Evolutionary conservation across 108 stramenopile species (phyloP).

Genomic region (Skeletonema marinoi): DNA sequence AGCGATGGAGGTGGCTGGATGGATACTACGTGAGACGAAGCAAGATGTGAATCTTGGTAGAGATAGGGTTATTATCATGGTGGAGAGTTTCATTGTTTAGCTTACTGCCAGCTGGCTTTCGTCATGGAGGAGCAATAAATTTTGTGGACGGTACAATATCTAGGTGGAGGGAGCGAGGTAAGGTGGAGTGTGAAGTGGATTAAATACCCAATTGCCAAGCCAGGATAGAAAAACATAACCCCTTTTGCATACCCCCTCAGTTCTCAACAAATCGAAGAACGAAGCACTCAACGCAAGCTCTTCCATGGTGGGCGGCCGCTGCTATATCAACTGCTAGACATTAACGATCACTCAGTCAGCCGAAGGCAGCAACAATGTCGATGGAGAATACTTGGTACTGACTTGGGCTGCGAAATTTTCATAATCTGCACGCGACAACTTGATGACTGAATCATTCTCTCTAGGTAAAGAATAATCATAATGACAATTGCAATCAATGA

Average conservation of each 20-base stretch:
- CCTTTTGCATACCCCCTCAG: no score
- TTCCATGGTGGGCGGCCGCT: no score
- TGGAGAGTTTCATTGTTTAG: not conserved
- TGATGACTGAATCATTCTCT: not conserved
- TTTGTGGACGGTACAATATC: not conserved
- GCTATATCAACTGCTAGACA: not conserved
- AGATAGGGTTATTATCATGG: constrained; percentile 1
- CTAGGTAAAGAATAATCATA: not conserved
- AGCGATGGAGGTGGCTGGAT: not conserved
- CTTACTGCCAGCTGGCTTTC: not conserved
- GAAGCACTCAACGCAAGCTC: not conserved
- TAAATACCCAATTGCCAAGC: no score
- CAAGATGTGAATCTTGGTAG: constrained; percentile 1
- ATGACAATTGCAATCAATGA: not conserved
- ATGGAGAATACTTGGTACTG: not conserved
- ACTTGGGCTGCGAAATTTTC: not conserved
- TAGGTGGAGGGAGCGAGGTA: not conserved
- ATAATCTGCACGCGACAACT: not conserved
- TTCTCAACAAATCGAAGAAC: not conserved
- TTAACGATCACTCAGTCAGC: not conserved
- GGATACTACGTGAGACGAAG: constrained; percentile 1
- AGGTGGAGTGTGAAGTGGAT: not conserved
- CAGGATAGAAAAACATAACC: no score
- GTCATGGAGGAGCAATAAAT: not conserved
- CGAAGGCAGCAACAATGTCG: not conserved